These are phyloP conservation scores for Saccharomyces pastorianus DNA, from an alignment of 1,139 yeast genomes.

Conservation along the genomic window DNA sequence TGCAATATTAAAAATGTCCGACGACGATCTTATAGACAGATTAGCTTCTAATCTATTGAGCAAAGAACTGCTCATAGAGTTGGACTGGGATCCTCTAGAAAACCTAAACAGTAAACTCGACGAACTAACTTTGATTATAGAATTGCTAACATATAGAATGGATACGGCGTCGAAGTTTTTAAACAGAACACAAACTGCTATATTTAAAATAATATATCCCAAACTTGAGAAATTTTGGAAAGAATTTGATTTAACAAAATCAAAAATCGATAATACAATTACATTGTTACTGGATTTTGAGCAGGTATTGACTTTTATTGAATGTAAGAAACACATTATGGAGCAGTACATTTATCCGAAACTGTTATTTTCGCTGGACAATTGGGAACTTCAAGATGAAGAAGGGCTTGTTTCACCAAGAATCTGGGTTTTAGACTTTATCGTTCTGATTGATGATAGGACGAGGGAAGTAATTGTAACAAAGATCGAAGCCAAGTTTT, in stretches of 20 bases:
- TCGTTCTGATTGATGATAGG: conserved; percentile 8
- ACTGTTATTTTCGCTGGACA: conserved; percentile 29
- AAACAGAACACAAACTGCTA: conserved; percentile 22
- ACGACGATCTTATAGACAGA: conserved; percentile 11
- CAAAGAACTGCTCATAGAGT: conserved; percentile 1
- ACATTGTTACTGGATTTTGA: conserved; percentile 39
- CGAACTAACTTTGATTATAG: conserved; percentile 7
- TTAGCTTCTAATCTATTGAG: conserved; percentile 7
- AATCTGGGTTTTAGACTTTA: conserved; percentile 16
- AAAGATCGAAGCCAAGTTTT: conserved; percentile 26
- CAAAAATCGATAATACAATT: conserved; percentile 20
- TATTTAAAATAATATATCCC: conserved; percentile 13
- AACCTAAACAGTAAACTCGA: conserved; percentile 1
- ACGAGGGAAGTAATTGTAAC: conserved; percentile 6
- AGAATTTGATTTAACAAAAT: conserved; percentile 8
- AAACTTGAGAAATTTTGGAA: conserved; percentile 10
- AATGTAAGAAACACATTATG: conserved; percentile 22
- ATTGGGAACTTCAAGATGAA: conserved; percentile 30
- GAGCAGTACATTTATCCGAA: conserved; percentile 34
- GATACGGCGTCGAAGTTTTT: conserved; percentile 11
- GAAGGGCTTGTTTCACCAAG: conserved; percentile 7
- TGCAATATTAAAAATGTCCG: conserved; percentile 8
- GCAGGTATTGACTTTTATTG: conserved; percentile 33
- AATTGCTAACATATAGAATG: conserved; percentile 17
- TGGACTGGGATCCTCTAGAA: neutral